Base-by-base conservation (phyloP, 345 rosid species). In the Cardamine occulta region DNA sequence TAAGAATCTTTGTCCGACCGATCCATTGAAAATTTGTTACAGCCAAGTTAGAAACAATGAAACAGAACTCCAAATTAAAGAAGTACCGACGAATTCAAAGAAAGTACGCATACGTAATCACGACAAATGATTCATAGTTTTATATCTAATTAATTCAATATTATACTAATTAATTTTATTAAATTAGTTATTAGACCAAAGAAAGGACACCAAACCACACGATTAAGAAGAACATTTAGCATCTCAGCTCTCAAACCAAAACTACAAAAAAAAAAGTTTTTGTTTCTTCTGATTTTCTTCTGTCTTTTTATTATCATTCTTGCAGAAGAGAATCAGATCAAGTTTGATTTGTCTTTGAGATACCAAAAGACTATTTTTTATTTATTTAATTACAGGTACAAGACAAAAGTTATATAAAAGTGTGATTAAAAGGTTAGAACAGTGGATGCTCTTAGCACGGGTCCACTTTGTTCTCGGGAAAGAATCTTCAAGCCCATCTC, bases 371-470 rank as follows among this genome's bases (percentile, higher is more conserved):
- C 51, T 11, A 26, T 15, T 60, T 63, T 1, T 5, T 53, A 59
- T 4, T 15, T 37, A 37, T 28, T 28, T 28, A 8, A 8, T 63
- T 49, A 18, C 21, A 76, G 72, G 42, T 63, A 44, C 8, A 15
- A 15, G 71, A 63, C 70, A 63, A 55, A 34, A 54, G 48, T 70
- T 54, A 13, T 9, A 24, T 73, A 24, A 60, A 71, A 53, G 79
- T 70, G 69, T 59, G 68, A 57, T 67, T 47, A 62, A 29, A 56
- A 68, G 68, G 45, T 67, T 47, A 62, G 34, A 56, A 68, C 65
- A 60, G 79, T 48, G 80, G 70, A 19, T 66, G 74, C 70, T 84
- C 72, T 79, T 39, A 59, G 71, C 66, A 67, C 66, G 79, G 74
- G 79, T 75, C 79, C 79, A 60, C 74, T 75, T 63, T 28, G 69